Evolutionary conservation across 352 stramenopile species (phyloP).

Genomic region (Pythium folliculosum): DNA sequence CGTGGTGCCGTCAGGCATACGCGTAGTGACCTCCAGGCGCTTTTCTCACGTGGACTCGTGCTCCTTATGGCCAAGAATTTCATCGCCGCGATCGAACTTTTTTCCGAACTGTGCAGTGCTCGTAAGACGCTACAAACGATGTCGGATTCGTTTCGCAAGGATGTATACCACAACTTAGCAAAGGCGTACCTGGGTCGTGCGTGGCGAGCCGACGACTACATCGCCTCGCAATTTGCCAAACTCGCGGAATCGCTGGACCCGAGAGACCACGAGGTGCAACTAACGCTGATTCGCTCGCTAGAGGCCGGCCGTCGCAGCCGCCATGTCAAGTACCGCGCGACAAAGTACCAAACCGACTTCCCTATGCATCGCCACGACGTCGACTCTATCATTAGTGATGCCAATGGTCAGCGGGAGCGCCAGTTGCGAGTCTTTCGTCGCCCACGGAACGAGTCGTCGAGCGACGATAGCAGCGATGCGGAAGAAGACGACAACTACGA

Average conservation of each 20-base stretch:
- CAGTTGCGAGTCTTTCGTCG: constrained; percentile 19
- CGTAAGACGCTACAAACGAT: constrained; percentile 13
- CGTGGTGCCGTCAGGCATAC: not conserved
- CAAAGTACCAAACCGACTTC: constrained; percentile 49
- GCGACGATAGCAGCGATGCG: constrained; percentile 33
- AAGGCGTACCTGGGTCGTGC: constrained; percentile 64
- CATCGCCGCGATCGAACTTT: constrained; percentile 37
- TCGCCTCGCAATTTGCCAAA: constrained; percentile 67
- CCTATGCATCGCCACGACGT: constrained; percentile 52
- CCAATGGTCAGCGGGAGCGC: not conserved
- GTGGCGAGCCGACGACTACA: constrained; percentile 70
- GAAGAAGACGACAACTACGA: constrained; percentile 27
- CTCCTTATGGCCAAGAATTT: constrained; percentile 36
- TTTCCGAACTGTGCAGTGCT: constrained; percentile 17
- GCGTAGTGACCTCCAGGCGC: constrained; percentile 27
- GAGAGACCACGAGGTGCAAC: constrained; percentile 44
- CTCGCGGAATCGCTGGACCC: constrained; percentile 57
- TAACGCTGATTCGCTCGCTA: constrained; percentile 66
- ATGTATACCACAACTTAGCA: constrained; percentile 59
- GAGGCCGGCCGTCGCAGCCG: constrained; percentile 38
- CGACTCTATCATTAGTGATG: constrained; percentile 16
- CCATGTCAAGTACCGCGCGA: constrained; percentile 46
- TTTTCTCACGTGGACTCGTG: constrained; percentile 37
- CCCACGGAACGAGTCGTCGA: constrained; percentile 3
- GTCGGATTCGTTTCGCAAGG: constrained; percentile 42